Base-by-base conservation (phyloP, 495 filamentous ascomycete genomes). In the Aspergillus avenaceus region DNA sequence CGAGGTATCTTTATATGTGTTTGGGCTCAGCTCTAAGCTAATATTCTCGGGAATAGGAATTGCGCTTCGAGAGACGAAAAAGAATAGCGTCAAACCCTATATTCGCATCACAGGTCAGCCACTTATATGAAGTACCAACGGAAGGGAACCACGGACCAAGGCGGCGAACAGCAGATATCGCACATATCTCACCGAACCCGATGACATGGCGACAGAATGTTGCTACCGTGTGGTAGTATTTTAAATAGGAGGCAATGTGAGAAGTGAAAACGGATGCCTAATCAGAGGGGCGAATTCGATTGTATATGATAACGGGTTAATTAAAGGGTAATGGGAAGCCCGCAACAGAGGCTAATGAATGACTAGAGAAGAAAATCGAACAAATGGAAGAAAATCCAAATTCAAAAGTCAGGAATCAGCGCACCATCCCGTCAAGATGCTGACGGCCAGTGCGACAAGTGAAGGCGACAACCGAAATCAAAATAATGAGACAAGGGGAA, bases 101-200 rank as follows among this genome's bases (percentile, higher is more conserved):
- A 43, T 5, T 12, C 9, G 11, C 8, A 31, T 25, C 18, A 14
- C 8, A 21, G 14, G 23, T 47, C 5, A 22, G 16, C 16, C 4
- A 49, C 12, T 8, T 8, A 37, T 16, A 21, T 18, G 18, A 14
- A 24, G 22, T 11, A 18, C 4, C 38, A 19, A 29, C 24, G 12
- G 26, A 12, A 22, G 3, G 8, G 26, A 26, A 8, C 42, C 38
- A 75, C 88, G 64, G 73, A 97, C 93, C 56, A 95, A 83, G 61
- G 89, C 81, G 49, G 90, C 86, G 58, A 97, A 82, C 50, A 96
- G 71, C 55, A 96, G 83, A 71, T 97, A 97, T 65, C 95, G 89
- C 64, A 92, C 64, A 66, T 87, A 87, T 69, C 83, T 82, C 52
- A 78, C 79, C 42, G 79, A 80, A 50, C 83, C 76, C 31, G 82